Conservation (phyloP, 192 early-diverging fungal genomes). For the Cladochytrium replicatum region DNA sequence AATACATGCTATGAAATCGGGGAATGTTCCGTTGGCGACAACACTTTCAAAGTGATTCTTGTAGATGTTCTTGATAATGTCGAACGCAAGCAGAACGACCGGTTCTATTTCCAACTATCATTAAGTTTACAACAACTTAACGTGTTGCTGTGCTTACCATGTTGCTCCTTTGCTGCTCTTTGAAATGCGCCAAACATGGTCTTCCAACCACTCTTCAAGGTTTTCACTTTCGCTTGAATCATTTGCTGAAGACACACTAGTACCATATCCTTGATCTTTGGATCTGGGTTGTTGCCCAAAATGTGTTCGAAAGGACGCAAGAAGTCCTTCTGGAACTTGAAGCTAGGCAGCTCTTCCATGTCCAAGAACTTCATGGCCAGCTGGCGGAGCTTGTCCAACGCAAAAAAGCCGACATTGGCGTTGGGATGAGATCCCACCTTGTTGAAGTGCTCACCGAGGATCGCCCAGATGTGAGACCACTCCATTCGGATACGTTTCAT, state of each 20-base stretch:
- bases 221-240: slow-evolving; percentile 44
- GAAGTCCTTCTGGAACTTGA: slow-evolving; percentile 97
- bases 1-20: slow-evolving; percentile 38
- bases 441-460: slow-evolving; percentile 68
- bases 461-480: slow-evolving; percentile 87
- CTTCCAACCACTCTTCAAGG: slow-evolving; percentile 48
- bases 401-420: slow-evolving; percentile 80
- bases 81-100: slow-evolving; percentile 62
- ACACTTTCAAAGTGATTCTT: slow-evolving; percentile 58
- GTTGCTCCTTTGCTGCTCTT: slow-evolving; percentile 44
- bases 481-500: slow-evolving; percentile 95
- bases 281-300: slow-evolving; percentile 60
- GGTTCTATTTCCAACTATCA: slow-evolving; percentile 38
- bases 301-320: slow-evolving; percentile 78
- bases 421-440: slow-evolving; percentile 79
- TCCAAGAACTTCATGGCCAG: slow-evolving; percentile 93
- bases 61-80: slow-evolving; percentile 54
- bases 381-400: slow-evolving; percentile 87
- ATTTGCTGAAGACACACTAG: slow-evolving; percentile 47
- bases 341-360: slow-evolving; percentile 89
- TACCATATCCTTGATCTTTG: slow-evolving; percentile 71
- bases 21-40: slow-evolving; percentile 40
- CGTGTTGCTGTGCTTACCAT: slow-evolving; percentile 23
- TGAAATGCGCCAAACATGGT: slow-evolving; percentile 47
- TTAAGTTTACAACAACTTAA: too few species aligned